Evolutionary conservation across 2,329 filamentous ascomycete genomes (phyloP), one percentile per base, ranked within the genome.

Genomic region (Herpotrichia juniperi): DNA sequence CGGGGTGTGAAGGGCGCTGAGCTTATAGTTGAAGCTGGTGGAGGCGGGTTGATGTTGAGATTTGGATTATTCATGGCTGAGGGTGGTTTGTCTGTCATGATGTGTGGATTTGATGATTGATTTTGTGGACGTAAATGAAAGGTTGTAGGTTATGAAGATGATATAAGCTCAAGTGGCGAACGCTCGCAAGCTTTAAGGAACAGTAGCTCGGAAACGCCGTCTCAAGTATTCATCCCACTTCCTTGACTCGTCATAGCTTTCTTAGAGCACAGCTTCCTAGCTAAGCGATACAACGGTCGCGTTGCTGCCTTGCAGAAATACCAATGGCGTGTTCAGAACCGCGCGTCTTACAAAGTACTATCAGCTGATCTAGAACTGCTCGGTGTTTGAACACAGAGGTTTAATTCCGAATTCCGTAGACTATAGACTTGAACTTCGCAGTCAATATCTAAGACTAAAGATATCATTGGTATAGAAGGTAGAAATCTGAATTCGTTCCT

Each of bases 71-170:
- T 40, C 8, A 16, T 46, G 17, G 55, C 21, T 47, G 53, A 53
- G 43, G 58, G 48, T 46, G 55, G 39, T 26, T 52, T 59, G n/a
- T 62, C 56, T 28, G 66, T 59, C 67, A 71, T 71, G 40, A 11
- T 57, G 37, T 16, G 26, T 42, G 22, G 30, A 31, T 9, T 35
- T 26, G 16, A 32, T 10, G 5, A 6, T 31, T 28, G 42, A 32
- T 26, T 19, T 4, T 10, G 28, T 22, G 19, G 44, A 14, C 7
- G 16, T 8, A 34, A 46, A 26, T 43, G 26, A 32, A 21, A 44
- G 21, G 19, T n/a, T n/a, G 11, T 28, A 35, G 12, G 5, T 24
- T 42, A 16, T 24, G 31, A 17, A 11, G 12, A 19, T 8, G 21
- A 26, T 10, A 22, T 19, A n/a, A 24, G 7, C 28, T 16, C 4